Conservation (phyloP, 2,329 filamentous ascomycete genomes). For the Aspergillus uvarum region DNA sequence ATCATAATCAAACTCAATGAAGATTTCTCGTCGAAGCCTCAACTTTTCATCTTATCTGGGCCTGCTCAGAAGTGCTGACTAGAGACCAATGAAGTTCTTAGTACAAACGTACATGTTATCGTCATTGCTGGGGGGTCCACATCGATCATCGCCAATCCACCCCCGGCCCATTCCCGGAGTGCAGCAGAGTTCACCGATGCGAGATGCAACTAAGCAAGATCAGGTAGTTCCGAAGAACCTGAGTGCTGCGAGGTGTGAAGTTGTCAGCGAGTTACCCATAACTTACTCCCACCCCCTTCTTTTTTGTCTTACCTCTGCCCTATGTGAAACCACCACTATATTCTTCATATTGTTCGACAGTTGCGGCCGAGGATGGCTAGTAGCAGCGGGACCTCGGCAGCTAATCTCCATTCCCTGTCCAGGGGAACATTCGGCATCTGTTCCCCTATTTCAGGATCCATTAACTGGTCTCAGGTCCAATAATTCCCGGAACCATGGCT, state of each 20-base stretch:
- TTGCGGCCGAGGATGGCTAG: background rate
- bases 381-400: slow-evolving; percentile 1
- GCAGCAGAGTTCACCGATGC: background rate
- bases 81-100: background rate
- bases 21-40: background rate
- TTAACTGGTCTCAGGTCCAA: slow-evolving; percentile 3
- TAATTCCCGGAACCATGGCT: background rate
- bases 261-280: background rate
- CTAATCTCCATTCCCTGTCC: background rate
- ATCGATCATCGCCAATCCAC: slow-evolving; percentile 4
- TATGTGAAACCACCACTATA: background rate
- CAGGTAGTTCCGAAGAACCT: background rate
- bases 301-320: background rate
- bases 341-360: background rate
- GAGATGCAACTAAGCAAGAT: background rate
- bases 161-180: slow-evolving; percentile 3
- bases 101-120: background rate
- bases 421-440: slow-evolving; percentile 1
- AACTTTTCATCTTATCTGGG: background rate
- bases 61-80: background rate
- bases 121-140: slow-evolving; percentile 6
- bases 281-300: background rate
- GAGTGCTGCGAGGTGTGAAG: background rate
- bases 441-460: slow-evolving; percentile 9
- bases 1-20: slow-evolving; percentile 1